Evolutionary conservation across 768 basidiomycete genomes (phyloP).

Genomic region (Rhizopogon vesiculosus): DNA sequence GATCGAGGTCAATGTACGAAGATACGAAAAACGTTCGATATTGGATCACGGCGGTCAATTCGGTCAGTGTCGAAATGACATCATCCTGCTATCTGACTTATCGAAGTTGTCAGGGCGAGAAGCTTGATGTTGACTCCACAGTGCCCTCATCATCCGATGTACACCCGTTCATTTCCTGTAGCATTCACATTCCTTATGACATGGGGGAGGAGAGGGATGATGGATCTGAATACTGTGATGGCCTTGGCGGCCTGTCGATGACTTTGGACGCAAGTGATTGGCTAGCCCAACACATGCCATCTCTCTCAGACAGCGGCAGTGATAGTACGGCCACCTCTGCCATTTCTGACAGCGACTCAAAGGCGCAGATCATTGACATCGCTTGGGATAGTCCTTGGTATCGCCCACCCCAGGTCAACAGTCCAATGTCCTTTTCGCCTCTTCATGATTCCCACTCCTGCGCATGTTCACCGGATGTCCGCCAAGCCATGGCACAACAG

Average conservation of each 20-base stretch:
- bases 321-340: conserved; percentile 14
- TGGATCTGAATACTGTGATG: not conserved
- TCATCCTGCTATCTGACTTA: not conserved
- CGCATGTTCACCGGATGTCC: conserved; percentile 28
- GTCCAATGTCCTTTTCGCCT: conserved; percentile 17
- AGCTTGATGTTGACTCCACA: conserved; percentile 2
- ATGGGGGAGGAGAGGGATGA: not conserved
- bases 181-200: not conserved
- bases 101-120: conserved; percentile 10
- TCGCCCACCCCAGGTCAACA: conserved; percentile 21
- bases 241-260: not conserved
- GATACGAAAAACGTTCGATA: conserved; percentile 18
- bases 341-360: conserved; percentile 21
- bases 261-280: not conserved
- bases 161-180: conserved; percentile 17
- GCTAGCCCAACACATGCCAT: conserved; percentile 4
- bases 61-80: conserved; percentile 11
- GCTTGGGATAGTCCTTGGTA: conserved; percentile 36
- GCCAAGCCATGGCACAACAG: conserved; percentile 27
- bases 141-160: not conserved
- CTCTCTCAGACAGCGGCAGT: conserved; percentile 16
- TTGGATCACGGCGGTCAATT: conserved; percentile 22
- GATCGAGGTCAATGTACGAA: conserved; percentile 19
- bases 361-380: conserved; percentile 35
- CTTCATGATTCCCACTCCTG: conserved; percentile 14